Evolutionary conservation across 2,329 filamentous ascomycete genomes (phyloP).

Genomic region (Fusarium robinianum): DNA sequence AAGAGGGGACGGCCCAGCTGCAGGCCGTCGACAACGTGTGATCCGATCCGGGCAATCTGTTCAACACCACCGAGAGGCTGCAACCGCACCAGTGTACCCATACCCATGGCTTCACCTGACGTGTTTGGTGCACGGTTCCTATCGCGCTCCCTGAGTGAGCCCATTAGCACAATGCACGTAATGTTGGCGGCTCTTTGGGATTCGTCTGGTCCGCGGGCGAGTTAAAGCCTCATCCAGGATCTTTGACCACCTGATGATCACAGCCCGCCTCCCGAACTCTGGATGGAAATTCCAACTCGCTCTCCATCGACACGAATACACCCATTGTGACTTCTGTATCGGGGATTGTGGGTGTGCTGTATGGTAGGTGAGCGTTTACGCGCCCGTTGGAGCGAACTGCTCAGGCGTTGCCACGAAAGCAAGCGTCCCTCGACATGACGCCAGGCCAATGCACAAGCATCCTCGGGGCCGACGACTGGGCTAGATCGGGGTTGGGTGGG

Average conservation of each 20-base stretch:
- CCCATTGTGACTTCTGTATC: slow-evolving; percentile 15
- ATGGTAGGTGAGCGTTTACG: slow-evolving; percentile 23
- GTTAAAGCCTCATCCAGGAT: slow-evolving; percentile 31
- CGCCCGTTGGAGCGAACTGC: slow-evolving; percentile 31
- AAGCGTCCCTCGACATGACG: slow-evolving; percentile 39
- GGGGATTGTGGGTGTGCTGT: slow-evolving; percentile 27
- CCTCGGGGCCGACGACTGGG: slow-evolving; percentile 28
- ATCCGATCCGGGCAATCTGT: slow-evolving; percentile 35
- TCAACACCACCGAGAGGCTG: slow-evolving; percentile 38
- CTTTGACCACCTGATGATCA: slow-evolving; percentile 34
- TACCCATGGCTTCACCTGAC: slow-evolving; percentile 38
- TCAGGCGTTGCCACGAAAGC: slow-evolving; percentile 48
- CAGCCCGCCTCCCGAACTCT: slow-evolving; percentile 26
- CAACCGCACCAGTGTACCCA: slow-evolving; percentile 35
- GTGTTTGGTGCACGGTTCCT: slow-evolving; percentile 38
- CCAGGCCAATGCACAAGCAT: slow-evolving; percentile 33
- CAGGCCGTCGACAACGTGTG: slow-evolving; percentile 36
- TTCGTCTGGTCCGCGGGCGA: slow-evolving; percentile 25
- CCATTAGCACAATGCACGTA: slow-evolving; percentile 37
- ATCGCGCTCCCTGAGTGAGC: slow-evolving; percentile 35
- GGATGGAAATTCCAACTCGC: slow-evolving; percentile 21
- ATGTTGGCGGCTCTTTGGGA: slow-evolving; percentile 31
- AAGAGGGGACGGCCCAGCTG: slow-evolving; percentile 30
- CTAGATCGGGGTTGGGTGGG: slow-evolving; percentile 35
- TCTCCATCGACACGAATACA: slow-evolving; percentile 25